Conservation (phyloP, 106 monocot species). For the Platanthera guangdongensis region DNA sequence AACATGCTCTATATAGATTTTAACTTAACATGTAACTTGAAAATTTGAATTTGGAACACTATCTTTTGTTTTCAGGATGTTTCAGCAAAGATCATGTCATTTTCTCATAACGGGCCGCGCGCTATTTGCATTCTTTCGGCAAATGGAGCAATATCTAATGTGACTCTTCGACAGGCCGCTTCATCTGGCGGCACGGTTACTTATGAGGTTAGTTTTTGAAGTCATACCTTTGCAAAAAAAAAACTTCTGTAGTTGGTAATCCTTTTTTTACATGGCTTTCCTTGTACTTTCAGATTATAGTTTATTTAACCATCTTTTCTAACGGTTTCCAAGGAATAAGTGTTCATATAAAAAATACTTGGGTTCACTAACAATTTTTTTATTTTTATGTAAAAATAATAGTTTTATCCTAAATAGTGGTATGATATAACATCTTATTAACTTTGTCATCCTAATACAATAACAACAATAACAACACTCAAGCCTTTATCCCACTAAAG, state of each 20-base stretch:
- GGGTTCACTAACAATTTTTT: too few relatives aligned
- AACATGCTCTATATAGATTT: neutral
- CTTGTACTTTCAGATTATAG: too few relatives aligned
- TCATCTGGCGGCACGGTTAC: constrained; percentile 76
- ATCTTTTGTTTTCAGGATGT: constrained; percentile 39
- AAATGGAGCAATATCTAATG: constrained; percentile 73
- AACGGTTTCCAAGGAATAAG: too few relatives aligned
- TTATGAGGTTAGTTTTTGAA: constrained; percentile 44
- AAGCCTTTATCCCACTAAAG: too few relatives aligned
- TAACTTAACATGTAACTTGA: neutral
- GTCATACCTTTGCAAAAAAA: neutral
- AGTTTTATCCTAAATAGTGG: too few relatives aligned
- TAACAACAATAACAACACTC: too few relatives aligned
- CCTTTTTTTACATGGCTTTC: neutral
- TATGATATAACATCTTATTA: too few relatives aligned
- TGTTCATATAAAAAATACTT: too few relatives aligned
- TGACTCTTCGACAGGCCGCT: constrained; percentile 59
- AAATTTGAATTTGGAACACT: neutral
- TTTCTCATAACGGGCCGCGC: constrained; percentile 58
- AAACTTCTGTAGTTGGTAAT: neutral
- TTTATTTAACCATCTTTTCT: too few relatives aligned
- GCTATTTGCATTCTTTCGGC: constrained; percentile 67
- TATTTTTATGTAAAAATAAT: too few relatives aligned
- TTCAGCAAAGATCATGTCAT: constrained; percentile 76
- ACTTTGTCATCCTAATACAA: too few relatives aligned